phyloP scores from a whole-genome alignment of 441 rosid genomes.

The Kokia cookei region DNA sequence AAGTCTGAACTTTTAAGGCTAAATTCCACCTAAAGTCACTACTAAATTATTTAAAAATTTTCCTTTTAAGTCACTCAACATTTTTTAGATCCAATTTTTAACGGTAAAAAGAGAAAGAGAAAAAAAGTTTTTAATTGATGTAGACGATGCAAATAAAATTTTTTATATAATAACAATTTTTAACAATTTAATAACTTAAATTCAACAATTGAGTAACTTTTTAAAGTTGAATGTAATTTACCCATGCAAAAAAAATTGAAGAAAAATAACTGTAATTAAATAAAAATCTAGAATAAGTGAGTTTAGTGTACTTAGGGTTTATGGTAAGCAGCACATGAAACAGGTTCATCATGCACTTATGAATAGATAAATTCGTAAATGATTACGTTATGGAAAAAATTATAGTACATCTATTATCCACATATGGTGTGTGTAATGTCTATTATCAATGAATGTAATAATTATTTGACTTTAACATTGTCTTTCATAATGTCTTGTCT shows the following conservation, averaged over 20 bases:
- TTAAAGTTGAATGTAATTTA: too few relatives aligned
- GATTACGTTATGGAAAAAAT: neutral
- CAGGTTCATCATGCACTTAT: neutral
- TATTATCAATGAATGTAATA: neutral
- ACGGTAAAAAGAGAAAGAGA: too few relatives aligned
- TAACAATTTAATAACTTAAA: too few relatives aligned
- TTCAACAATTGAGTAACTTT: fast-evolving
- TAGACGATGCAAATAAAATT: neutral
- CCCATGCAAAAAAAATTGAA: too few relatives aligned
- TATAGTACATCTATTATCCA: neutral
- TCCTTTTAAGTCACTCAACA: neutral
- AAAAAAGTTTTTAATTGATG: too few relatives aligned
- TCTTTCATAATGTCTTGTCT: too few relatives aligned
- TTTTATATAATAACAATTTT: neutral
- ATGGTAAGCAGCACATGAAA: neutral
- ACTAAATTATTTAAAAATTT: too few relatives aligned
- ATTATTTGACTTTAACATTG: neutral
- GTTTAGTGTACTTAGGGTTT: neutral
- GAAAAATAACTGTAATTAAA: neutral
- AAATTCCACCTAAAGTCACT: too few relatives aligned
- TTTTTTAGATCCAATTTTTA: too few relatives aligned
- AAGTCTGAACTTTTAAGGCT: neutral
- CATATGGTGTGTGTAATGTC: neutral
- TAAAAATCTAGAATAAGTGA: neutral
- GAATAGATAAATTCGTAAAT: neutral